These are phyloP conservation scores for Mycena metata DNA, from an alignment of 768 basidiomycete genomes.

Conservation along the genomic window DNA sequence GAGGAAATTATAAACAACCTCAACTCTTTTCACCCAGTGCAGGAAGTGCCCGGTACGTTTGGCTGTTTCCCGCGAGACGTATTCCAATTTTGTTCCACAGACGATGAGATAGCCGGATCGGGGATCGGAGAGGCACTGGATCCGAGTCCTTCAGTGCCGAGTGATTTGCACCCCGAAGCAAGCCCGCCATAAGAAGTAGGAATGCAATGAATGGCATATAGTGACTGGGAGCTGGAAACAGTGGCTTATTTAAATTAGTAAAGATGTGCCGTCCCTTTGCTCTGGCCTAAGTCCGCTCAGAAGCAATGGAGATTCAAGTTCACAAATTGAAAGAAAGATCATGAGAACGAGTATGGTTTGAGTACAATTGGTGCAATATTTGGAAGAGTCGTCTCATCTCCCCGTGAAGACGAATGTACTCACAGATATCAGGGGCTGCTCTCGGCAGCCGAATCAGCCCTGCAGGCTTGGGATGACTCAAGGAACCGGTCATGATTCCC, in stretches of 20 bases:
- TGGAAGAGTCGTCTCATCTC: constrained; percentile 3
- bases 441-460: neutral
- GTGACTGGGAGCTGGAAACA: too few relatives aligned
- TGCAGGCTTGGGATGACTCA: too few relatives aligned
- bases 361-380: constrained; percentile 2
- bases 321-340: constrained; percentile 5
- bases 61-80: neutral
- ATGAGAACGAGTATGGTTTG: neutral
- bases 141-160: too few relatives aligned
- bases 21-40: neutral
- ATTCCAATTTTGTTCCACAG: neutral
- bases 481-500: neutral
- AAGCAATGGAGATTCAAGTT: neutral
- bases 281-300: too few relatives aligned
- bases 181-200: too few relatives aligned
- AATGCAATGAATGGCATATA: too few relatives aligned
- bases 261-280: too few relatives aligned
- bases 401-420: neutral
- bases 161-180: too few relatives aligned
- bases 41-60: neutral
- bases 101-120: neutral
- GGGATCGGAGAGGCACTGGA: too few relatives aligned
- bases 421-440: too few relatives aligned
- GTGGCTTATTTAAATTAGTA: too few relatives aligned
- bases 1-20: constrained; percentile 5